A percentile compares a stretch with the other conserved stretches of the same genome.
These are phyloP conservation scores for Canariomyces notabilis DNA, from an alignment of 2,329 filamentous ascomycete species.

Conservation along the genomic window DNA sequence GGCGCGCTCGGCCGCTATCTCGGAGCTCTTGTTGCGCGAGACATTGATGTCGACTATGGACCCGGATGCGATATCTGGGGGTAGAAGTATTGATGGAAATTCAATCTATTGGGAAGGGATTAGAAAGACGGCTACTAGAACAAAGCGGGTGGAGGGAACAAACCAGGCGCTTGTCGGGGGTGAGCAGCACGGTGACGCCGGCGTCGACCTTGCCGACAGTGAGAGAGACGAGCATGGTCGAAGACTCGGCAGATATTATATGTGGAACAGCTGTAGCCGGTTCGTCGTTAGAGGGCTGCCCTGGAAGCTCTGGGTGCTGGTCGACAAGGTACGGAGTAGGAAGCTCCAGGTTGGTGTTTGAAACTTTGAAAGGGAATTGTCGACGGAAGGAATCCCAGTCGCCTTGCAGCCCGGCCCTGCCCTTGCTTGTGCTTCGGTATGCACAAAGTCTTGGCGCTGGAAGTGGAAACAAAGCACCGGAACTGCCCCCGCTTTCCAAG, in stretches of 20 bases:
- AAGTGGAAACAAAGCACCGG: not conserved
- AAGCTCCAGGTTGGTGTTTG: slow-evolving; percentile 10
- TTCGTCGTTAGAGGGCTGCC: not conserved
- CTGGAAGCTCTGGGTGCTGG: slow-evolving; percentile 1
- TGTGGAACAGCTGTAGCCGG: not conserved
- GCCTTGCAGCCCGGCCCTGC: not conserved
- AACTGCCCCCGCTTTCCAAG: not conserved
- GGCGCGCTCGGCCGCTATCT: slow-evolving; percentile 65
- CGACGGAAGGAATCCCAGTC: no score
- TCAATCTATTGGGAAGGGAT: slow-evolving; percentile 64
- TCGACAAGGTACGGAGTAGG: not conserved
- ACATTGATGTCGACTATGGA: slow-evolving; percentile 98
- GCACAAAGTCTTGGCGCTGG: slow-evolving; percentile 7
- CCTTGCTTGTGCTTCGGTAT: slow-evolving; percentile 1
- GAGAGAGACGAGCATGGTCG: slow-evolving; percentile 86
- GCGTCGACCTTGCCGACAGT: slow-evolving; percentile 99
- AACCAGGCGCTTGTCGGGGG: slow-evolving; percentile 94
- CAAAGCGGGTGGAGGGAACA: slow-evolving; percentile 3
- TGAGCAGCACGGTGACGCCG: slow-evolving; percentile 93
- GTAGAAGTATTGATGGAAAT: slow-evolving; percentile 94
- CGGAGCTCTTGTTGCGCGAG: slow-evolving; percentile 75
- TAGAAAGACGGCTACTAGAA: slow-evolving; percentile 12
- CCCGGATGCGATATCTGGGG: slow-evolving; percentile 89
- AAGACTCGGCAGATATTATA: not conserved
- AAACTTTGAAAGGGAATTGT: no score